Percentiles rank a stretch among this genome's conserved stretches.
These are phyloP conservation scores for Apophysomyces elegans DNA, from an alignment of 371 early-diverging fungal species.

Conservation along the genomic window DNA sequence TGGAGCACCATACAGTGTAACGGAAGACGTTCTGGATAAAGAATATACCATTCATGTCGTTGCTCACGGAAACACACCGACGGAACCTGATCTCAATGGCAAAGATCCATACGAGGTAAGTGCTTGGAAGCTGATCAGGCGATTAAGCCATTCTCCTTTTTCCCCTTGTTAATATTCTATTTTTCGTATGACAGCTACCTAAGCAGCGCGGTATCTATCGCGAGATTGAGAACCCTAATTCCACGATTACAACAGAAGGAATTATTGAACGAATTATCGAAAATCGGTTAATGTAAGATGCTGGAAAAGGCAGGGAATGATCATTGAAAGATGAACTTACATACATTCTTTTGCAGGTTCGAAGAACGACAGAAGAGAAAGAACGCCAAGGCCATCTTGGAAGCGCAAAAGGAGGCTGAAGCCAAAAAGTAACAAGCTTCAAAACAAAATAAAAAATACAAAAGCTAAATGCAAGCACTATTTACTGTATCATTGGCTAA, in stretches of 20 bases:
- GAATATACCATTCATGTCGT: constrained; percentile 85
- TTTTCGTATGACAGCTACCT: constrained; percentile 51
- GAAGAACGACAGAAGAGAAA: constrained; percentile 80
- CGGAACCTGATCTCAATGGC: constrained; percentile 70
- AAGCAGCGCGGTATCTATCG: constrained; percentile 74
- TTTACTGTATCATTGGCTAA: no score
- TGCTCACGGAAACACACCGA: constrained; percentile 72
- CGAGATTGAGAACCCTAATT: constrained; percentile 75
- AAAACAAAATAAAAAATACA: no score
- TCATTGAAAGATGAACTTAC: no score
- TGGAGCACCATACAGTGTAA: constrained; percentile 88
- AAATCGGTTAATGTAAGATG: constrained; percentile 75
- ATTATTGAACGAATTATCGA: constrained; percentile 90
- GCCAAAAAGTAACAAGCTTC: not conserved
- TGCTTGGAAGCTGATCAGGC: constrained; percentile 62
- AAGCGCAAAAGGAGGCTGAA: constrained; percentile 64
- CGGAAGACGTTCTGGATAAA: constrained; percentile 76
- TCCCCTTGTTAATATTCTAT: no score
- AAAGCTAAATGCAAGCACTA: no score
- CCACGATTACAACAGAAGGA: constrained; percentile 79
- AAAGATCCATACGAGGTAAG: constrained; percentile 81
- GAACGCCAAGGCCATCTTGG: constrained; percentile 68
- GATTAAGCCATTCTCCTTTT: constrained; percentile 64
- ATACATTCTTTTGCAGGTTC: constrained; percentile 32
- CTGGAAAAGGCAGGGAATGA: no score